Percentiles rank a stretch among this genome's conserved stretches.
These are phyloP conservation scores for Aspergillus pseudoterreus DNA, from an alignment of 2,329 filamentous ascomycete species.

Conservation along the genomic window DNA sequence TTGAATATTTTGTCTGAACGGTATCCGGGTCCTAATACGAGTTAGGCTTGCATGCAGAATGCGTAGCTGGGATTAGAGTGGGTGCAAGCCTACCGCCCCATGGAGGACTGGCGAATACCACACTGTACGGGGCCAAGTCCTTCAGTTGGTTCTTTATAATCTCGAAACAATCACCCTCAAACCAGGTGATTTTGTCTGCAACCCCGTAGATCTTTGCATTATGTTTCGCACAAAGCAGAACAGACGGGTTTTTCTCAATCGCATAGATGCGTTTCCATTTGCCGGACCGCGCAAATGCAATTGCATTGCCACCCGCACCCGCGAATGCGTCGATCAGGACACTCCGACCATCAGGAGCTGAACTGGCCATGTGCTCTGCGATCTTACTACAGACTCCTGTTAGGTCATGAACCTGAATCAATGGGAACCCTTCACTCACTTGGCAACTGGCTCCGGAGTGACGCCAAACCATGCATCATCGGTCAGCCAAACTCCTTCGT, in stretches of 20 bases:
- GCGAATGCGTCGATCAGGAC: slow-evolving; percentile 85
- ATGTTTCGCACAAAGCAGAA: slow-evolving; percentile 84
- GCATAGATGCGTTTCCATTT: slow-evolving; percentile 82
- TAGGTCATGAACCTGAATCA: neutral
- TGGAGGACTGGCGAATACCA: slow-evolving; percentile 69
- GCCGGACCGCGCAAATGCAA: slow-evolving; percentile 81
- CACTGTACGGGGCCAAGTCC: slow-evolving; percentile 47
- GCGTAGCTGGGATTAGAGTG: neutral
- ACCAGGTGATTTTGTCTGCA: slow-evolving; percentile 73
- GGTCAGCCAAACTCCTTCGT: slow-evolving; percentile 85
- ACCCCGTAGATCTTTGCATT: slow-evolving; percentile 87
- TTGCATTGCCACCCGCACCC: slow-evolving; percentile 88
- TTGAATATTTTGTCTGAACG: slow-evolving; percentile 70
- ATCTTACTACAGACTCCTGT: slow-evolving; percentile 57
- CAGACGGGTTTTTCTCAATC: slow-evolving; percentile 77
- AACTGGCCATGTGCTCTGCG: slow-evolving; percentile 64
- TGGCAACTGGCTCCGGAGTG: slow-evolving; percentile 86
- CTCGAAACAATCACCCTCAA: slow-evolving; percentile 82
- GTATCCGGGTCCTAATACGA: slow-evolving; percentile 57
- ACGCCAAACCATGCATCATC: slow-evolving; percentile 96
- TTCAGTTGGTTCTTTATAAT: slow-evolving; percentile 55
- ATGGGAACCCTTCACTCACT: slow-evolving; percentile 50
- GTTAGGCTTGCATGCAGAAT: neutral
- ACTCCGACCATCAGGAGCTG: slow-evolving; percentile 53
- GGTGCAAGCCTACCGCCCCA: slow-evolving; percentile 60